phyloP scores from a whole-genome alignment of 768 basidiomycete genomes.

The Rickenella mellea region DNA sequence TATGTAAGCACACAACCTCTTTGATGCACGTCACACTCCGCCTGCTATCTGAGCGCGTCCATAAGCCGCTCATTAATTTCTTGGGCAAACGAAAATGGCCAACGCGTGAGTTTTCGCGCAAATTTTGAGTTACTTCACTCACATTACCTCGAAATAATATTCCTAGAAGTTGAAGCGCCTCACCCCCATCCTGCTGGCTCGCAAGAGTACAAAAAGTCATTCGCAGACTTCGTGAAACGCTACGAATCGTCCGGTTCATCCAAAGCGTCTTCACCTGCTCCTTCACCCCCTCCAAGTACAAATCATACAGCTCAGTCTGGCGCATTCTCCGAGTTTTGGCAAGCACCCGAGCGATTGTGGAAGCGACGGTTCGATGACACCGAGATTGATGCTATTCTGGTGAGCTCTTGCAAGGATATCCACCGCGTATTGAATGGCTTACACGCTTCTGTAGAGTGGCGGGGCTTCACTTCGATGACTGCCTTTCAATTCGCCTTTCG shows the following conservation, averaged over 20 bases:
- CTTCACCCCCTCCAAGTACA: constrained; percentile 5
- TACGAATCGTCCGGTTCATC: constrained; percentile 14
- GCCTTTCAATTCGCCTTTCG: neutral
- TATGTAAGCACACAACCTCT: neutral
- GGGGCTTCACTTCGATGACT: neutral
- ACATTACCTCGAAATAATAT: neutral
- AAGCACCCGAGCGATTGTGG: constrained; percentile 55
- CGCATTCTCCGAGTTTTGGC: constrained; percentile 51
- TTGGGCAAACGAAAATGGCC: constrained; percentile 49
- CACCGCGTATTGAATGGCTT: neutral
- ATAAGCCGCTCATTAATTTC: constrained; percentile 55
- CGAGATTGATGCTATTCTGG: constrained; percentile 63
- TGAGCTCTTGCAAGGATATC: constrained; percentile 21
- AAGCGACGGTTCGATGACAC: constrained; percentile 38
- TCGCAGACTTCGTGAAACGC: constrained; percentile 34
- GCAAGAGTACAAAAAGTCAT: constrained; percentile 43
- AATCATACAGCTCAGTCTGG: constrained; percentile 3
- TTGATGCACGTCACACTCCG: constrained; percentile 25
- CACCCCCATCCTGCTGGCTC: constrained; percentile 63
- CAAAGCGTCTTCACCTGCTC: constrained; percentile 10
- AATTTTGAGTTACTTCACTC: neutral
- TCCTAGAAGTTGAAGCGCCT: constrained; percentile 25
- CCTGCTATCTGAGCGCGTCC: constrained; percentile 30
- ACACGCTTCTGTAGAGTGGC: neutral
- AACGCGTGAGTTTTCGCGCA: constrained; percentile 23